Evolutionary conservation across 176 grass and related monocot genomes (phyloP), one percentile per base, ranked within the genome.

Genomic region (Aegilops longissima): DNA sequence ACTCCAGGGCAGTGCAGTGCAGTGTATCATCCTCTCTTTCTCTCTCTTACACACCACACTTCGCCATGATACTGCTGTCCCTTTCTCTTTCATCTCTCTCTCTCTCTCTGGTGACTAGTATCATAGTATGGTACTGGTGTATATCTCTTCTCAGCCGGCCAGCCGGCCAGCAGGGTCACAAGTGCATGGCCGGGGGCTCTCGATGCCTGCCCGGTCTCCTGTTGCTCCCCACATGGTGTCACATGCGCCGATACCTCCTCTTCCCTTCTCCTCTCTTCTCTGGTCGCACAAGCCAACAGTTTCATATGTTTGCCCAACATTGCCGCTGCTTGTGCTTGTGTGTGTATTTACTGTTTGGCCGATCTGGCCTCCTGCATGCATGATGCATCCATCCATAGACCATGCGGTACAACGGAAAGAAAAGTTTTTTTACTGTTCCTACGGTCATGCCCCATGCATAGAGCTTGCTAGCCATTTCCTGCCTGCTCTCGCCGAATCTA

Each of bases 191-290:
- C 86, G 64, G 78, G 54, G 84, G 31, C 35, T 72, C 88, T 71
- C 82, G 51, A 20, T 42, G 73, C 39, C 77, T 70, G 82, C 31
- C 78, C 61, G 82, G 52, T 78, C 82, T 65, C 84, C 91, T 93
- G 91, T 81, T 82, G 81, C 85, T 87, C 78, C 85, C 85, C 91
- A 93, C 91, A 85, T 90, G 88, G 84, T 82, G 85, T 93, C 91
- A 93, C 91, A 87, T 93, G 91, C 84, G 33, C 69, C 76, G 47
- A 58, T 64, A 76, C 69, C 72, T 45, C 18, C 45, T 24, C 63
- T 27, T 62, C 31, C 20, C 71, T 24, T 86, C 76, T 59, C 76
- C 10, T n/a, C 52, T 81, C n/a, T 69, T 40, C 34, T 39, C 18
- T 79, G n/a, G 13, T 77, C 36, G 61, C 65, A 38, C 61, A 71